Percentiles rank a stretch among this genome's conserved stretches.
Evolutionary conservation across 2,329 filamentous ascomycete genomes (phyloP).

Genomic region (Penicillium occitanis): DNA sequence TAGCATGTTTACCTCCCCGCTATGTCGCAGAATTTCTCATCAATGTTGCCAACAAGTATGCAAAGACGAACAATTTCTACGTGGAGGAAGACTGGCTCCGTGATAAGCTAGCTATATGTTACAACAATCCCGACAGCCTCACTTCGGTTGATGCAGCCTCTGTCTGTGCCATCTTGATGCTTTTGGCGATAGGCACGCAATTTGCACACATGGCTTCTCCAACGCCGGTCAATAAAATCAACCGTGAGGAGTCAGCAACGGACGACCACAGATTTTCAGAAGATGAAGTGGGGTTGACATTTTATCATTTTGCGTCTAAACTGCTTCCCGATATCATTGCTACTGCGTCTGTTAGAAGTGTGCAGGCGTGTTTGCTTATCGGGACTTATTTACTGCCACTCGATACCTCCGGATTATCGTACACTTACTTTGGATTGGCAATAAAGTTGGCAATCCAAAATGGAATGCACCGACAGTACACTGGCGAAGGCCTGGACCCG

Average conservation of each 20-base stretch:
- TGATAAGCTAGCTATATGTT: conserved; percentile 41
- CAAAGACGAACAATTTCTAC: conserved; percentile 47
- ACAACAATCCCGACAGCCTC: conserved; percentile 37
- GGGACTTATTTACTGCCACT: conserved; percentile 57
- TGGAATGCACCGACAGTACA: conserved; percentile 58
- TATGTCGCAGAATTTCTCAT: conserved; percentile 46
- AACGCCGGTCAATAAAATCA: conserved; percentile 36
- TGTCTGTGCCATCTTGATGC: conserved; percentile 45
- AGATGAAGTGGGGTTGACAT: conserved; percentile 56
- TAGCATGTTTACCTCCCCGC: conserved; percentile 44
- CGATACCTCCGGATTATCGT: conserved; percentile 57
- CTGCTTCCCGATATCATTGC: conserved; percentile 59
- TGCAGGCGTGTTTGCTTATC: conserved; percentile 58
- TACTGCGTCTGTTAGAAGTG: conserved; percentile 57
- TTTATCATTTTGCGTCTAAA: conserved; percentile 58
- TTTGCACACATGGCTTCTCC: conserved; percentile 46
- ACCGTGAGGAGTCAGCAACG: conserved; percentile 25
- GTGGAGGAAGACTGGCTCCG: conserved; percentile 44
- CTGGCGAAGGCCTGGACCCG: conserved; percentile 49
- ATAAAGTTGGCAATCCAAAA: conserved; percentile 61
- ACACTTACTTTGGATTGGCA: conserved; percentile 58
- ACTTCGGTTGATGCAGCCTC: conserved; percentile 41
- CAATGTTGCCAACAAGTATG: conserved; percentile 47
- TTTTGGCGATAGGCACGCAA: conserved; percentile 46
- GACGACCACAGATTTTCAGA: conserved; percentile 47